Evolutionary conservation across 1,284 basidiomycete species (phyloP), one percentile per base, ranked within the genome.

Genomic region (Sporisorium reilianum): DNA sequence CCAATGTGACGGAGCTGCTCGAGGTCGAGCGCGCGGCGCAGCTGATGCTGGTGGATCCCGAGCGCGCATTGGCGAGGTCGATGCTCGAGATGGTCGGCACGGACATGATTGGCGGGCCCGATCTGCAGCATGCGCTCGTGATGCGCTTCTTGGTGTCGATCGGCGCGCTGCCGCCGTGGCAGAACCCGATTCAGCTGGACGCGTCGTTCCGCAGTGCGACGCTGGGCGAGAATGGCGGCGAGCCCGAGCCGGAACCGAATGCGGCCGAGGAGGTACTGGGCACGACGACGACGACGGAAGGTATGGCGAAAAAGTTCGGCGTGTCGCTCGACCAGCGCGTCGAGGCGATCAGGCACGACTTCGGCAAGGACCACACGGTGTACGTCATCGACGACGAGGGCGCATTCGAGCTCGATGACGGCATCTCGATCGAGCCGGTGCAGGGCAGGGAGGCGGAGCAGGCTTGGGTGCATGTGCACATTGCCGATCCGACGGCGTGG

Each of bases 351-450:
- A 22, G 72, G n/a, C 88, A 93, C 79, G 96, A 98, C 85, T 97
- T 94, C 84, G 92, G 92, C 12, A 79, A 52, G 16, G 55, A 90
- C 65, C 85, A 92, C 59, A 90, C 90, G 0, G 93, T 95, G 0
- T 98, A 91, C 84, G 92, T 97, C 20, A 91, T 99, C 59, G 97
- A 99, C 83, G 93, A 95, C 75, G 81, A 87, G 0, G 84, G 80
- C 6, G 95, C 97, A 0, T 86, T 91, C 77, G 97, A 99, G 84
- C 88, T 99, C 28, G 97, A 99, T 80, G 97, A 99, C 84, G 97
- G 94, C 1, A 82, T 99, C 36, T 96, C 95, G 0, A 83, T 98
- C 50, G 78, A 80, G 58, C 50, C 52, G 5, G 48, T 92, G 72
- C 76, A 85, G 2, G 87, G 90, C 22, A 3, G 54, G 4, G 64